Conservation (phyloP, 2,329 filamentous ascomycete species). For the Ascomycota sp. region DNA sequence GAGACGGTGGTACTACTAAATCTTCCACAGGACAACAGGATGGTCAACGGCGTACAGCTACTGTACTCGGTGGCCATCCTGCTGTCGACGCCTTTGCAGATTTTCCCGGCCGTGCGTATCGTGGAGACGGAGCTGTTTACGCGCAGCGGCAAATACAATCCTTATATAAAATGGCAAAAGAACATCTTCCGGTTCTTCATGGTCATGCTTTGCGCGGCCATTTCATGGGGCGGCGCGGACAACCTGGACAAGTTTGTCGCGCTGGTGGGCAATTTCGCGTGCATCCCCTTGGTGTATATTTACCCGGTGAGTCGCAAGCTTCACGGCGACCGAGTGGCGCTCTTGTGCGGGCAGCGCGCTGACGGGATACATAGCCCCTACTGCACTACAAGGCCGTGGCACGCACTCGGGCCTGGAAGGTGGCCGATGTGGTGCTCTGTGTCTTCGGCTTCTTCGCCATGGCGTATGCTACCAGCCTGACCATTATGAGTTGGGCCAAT, state of each 20-base stretch:
- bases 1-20: slow-evolving; percentile 94
- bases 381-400: slow-evolving; percentile 72
- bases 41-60: slow-evolving; percentile 90
- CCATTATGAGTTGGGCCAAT: slow-evolving; percentile 64
- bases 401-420: slow-evolving; percentile 39
- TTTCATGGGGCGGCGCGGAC: slow-evolving; percentile 81
- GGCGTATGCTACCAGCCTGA: slow-evolving; percentile 75
- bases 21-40: slow-evolving; percentile 79
- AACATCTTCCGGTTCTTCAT: slow-evolving; percentile 88
- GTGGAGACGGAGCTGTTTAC: slow-evolving; percentile 88
- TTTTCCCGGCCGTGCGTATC: slow-evolving; percentile 94
- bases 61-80: slow-evolving; percentile 96
- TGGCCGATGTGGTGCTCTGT: slow-evolving; percentile 52
- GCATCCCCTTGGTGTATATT: slow-evolving; percentile 88
- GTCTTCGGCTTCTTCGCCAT: slow-evolving; percentile 71
- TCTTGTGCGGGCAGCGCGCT: slow-evolving; percentile 5
- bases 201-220: slow-evolving; percentile 61
- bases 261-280: slow-evolving; percentile 89
- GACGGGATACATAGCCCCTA: slow-evolving; percentile 42
- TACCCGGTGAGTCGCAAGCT: slow-evolving; percentile 54
- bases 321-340: too few species aligned
- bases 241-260: slow-evolving; percentile 95
- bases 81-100: slow-evolving; percentile 80
- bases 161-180: slow-evolving; percentile 99
- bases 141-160: slow-evolving; percentile 88